Conservation (phyloP, 768 basidiomycete genomes). For the Candolleomyces eurysporus region DNA sequence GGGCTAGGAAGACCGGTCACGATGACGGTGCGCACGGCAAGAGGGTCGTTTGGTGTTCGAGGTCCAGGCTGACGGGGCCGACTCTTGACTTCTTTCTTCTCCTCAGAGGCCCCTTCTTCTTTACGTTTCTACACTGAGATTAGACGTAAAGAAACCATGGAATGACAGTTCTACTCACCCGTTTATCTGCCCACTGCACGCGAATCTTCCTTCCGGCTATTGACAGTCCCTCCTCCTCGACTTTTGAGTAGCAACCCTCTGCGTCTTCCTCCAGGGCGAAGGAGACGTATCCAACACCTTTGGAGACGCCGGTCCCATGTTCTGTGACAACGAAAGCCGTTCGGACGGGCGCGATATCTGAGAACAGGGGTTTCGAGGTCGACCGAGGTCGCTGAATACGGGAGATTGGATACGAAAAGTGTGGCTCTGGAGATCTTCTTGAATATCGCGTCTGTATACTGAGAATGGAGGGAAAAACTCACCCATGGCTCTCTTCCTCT, state of each 20-base stretch:
- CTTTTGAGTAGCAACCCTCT: conserved; percentile 62
- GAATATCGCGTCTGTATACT: too few species aligned
- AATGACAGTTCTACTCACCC: conserved; percentile 42
- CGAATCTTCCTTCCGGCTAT: conserved; percentile 70
- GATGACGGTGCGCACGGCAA: conserved; percentile 78
- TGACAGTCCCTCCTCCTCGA: conserved; percentile 60
- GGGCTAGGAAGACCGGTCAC: conserved; percentile 68
- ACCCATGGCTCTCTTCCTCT: too few species aligned
- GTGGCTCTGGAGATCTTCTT: too few species aligned
- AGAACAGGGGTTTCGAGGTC: too few species aligned
- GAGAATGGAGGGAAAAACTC: too few species aligned
- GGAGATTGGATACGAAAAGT: too few species aligned
- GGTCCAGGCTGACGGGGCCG: conserved; percentile 14
- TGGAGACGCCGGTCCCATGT: too few species aligned
- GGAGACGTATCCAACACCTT: too few species aligned
- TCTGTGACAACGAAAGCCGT: too few species aligned
- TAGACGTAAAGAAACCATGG: neutral
- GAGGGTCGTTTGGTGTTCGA: conserved; percentile 55
- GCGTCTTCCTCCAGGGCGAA: conserved; percentile 65
- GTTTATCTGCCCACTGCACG: conserved; percentile 78
- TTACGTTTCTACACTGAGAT: conserved; percentile 28
- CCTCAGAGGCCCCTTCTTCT: conserved; percentile 31
- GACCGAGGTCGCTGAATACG: too few species aligned
- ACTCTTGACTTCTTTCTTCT: conserved; percentile 31
- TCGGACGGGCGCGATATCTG: too few species aligned